A percentile compares a stretch with the other conserved stretches of the same genome.
Evolutionary conservation across 2,329 filamentous ascomycete species (phyloP).

Genomic region (Hymenoscyphus infarciens): DNA sequence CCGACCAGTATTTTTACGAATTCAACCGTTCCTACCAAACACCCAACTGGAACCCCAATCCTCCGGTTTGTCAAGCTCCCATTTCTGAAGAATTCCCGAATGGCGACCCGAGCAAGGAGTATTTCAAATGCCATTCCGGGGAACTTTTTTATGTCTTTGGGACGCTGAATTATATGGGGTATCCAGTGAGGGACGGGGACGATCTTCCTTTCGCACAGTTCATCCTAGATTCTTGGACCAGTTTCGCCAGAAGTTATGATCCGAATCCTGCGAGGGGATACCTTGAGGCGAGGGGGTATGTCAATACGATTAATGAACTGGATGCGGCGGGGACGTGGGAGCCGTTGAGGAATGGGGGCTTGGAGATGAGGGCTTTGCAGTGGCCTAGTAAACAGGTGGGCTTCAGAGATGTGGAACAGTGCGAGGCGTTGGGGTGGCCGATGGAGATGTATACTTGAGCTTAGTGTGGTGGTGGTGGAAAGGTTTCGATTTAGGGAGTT

Average conservation of each 20-base stretch:
- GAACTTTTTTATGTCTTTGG: slow-evolving; percentile 36
- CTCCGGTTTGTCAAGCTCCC: slow-evolving; percentile 28
- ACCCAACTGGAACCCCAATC: slow-evolving; percentile 20
- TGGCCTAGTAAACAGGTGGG: slow-evolving; percentile 23
- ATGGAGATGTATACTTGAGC: slow-evolving; percentile 19
- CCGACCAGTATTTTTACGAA: slow-evolving; percentile 36
- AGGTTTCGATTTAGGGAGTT: background rate
- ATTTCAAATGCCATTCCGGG: slow-evolving; percentile 38
- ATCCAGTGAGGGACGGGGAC: slow-evolving; percentile 31
- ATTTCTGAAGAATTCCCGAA: slow-evolving; percentile 29
- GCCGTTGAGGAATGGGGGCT: slow-evolving; percentile 12
- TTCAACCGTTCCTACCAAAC: slow-evolving; percentile 37
- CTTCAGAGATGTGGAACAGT: slow-evolving; percentile 25
- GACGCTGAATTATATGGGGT: slow-evolving; percentile 27
- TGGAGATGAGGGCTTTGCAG: slow-evolving; percentile 22
- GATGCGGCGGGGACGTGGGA: slow-evolving; percentile 25
- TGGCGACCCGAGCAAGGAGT: slow-evolving; percentile 33
- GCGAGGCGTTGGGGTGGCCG: slow-evolving; percentile 21
- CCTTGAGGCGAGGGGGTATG: slow-evolving; percentile 28
- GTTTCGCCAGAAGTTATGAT: slow-evolving; percentile 29
- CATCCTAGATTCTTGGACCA: slow-evolving; percentile 29
- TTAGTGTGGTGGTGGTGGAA: background rate
- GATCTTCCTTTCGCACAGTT: slow-evolving; percentile 32
- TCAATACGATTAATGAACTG: slow-evolving; percentile 24
- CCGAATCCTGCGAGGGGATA: slow-evolving; percentile 24